These are phyloP conservation scores for Xylaria cubensis DNA, from an alignment of 495 filamentous ascomycete species.

Conservation along the genomic window DNA sequence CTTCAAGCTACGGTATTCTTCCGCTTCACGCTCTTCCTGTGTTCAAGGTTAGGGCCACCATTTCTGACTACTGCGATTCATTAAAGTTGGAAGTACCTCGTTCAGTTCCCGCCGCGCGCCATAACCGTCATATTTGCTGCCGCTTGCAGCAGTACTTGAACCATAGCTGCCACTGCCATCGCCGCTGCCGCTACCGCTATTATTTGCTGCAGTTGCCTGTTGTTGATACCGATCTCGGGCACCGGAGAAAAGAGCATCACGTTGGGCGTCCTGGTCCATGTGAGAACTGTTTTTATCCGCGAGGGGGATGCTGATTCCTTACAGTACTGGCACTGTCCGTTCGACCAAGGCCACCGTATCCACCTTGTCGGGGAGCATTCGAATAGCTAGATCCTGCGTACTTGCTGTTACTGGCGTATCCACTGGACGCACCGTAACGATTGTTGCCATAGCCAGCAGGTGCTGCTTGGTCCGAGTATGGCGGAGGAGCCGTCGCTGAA, in stretches of 20 bases:
- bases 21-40: conserved; percentile 50
- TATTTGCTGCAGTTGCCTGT: conserved; percentile 24
- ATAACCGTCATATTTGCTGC: conserved; percentile 63
- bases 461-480: conserved; percentile 33
- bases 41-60: neutral
- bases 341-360: conserved; percentile 74
- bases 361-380: conserved; percentile 62
- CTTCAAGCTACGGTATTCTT: conserved; percentile 29
- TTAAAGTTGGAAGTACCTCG: conserved; percentile 46
- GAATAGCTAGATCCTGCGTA: conserved; percentile 54
- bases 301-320: neutral
- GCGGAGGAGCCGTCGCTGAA: conserved; percentile 31
- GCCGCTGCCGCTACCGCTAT: conserved; percentile 24
- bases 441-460: conserved; percentile 61
- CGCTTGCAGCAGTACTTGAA: conserved; percentile 32
- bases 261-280: conserved; percentile 54
- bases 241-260: conserved; percentile 68
- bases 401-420: conserved; percentile 66
- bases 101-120: conserved; percentile 75
- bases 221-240: conserved; percentile 62
- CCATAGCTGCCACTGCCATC: conserved; percentile 35
- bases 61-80: neutral
- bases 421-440: conserved; percentile 66
- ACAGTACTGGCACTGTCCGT: conserved; percentile 59
- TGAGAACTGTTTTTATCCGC: conserved; percentile 23